phyloP scores from a whole-genome alignment of 441 rosid species.

The California macrophylla region DNA sequence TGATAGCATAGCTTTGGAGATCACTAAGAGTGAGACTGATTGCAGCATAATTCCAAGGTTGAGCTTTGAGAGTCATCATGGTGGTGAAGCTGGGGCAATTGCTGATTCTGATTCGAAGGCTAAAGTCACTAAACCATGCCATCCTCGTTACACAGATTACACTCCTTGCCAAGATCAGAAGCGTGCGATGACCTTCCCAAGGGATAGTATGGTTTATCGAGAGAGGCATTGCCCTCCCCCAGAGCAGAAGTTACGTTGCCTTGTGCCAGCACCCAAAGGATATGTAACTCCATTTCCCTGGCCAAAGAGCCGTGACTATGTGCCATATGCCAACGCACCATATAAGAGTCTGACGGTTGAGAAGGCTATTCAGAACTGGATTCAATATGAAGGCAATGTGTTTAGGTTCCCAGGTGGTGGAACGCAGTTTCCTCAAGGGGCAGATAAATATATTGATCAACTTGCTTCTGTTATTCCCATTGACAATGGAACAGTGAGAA shows the following conservation, averaged over 20 bases:
- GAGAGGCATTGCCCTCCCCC: slow-evolving; percentile 17
- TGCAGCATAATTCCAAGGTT: slow-evolving; percentile 5
- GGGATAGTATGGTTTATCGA: slow-evolving; percentile 11
- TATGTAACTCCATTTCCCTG: slow-evolving; percentile 16
- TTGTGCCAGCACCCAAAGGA: slow-evolving; percentile 16
- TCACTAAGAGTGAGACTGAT: slow-evolving; percentile 9
- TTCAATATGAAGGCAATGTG: slow-evolving; percentile 16
- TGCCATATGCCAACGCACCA: slow-evolving; percentile 14
- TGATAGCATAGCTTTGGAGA: slow-evolving; percentile 4
- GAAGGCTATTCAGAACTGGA: slow-evolving; percentile 20
- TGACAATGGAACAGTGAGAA: slow-evolving; percentile 15
- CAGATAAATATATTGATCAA: slow-evolving; percentile 17
- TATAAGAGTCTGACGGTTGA: slow-evolving; percentile 15
- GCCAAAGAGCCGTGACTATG: slow-evolving; percentile 17
- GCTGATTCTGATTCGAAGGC: not conserved
- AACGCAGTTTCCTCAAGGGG: slow-evolving; percentile 18
- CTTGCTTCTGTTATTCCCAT: slow-evolving; percentile 18
- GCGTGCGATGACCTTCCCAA: slow-evolving; percentile 18
- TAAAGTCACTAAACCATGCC: slow-evolving; percentile 11
- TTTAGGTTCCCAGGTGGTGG: slow-evolving; percentile 18
- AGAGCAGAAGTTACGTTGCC: slow-evolving; percentile 9
- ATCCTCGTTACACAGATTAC: slow-evolving; percentile 10
- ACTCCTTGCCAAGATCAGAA: slow-evolving; percentile 17
- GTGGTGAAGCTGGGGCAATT: not conserved
- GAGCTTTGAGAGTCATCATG: slow-evolving; percentile 15